phyloP scores from a whole-genome alignment of 2,329 filamentous ascomycete species.

The Paracoccidioides brasiliensis region DNA sequence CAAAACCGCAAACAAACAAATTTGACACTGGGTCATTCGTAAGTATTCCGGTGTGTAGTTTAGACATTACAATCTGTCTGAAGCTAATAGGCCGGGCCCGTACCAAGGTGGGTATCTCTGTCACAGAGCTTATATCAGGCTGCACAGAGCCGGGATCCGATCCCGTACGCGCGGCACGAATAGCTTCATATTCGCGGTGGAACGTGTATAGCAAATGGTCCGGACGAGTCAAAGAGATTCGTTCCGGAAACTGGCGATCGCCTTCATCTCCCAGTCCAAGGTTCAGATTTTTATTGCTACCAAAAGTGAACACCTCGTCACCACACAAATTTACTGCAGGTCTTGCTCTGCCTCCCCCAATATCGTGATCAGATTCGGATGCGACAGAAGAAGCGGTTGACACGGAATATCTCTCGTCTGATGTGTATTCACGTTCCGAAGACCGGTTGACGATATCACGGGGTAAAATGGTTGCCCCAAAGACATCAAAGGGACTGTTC shows the following conservation, averaged over 20 bases:
- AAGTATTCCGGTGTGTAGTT: slow-evolving; percentile 78
- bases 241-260: slow-evolving; percentile 85
- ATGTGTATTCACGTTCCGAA: slow-evolving; percentile 25
- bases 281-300: slow-evolving; percentile 89
- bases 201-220: slow-evolving; percentile 63
- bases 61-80: slow-evolving; percentile 75
- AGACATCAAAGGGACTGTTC: slow-evolving; percentile 87
- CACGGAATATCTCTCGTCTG: slow-evolving; percentile 31
- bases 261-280: slow-evolving; percentile 92
- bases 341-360: slow-evolving; percentile 15
- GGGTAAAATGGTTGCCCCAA: slow-evolving; percentile 71
- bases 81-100: slow-evolving; percentile 60
- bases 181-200: slow-evolving; percentile 49
- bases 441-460: slow-evolving; percentile 44
- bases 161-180: slow-evolving; percentile 22
- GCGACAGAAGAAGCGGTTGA: slow-evolving; percentile 33
- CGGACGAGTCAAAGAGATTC: slow-evolving; percentile 62
- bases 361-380: slow-evolving; percentile 32
- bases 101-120: slow-evolving; percentile 59
- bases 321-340: slow-evolving; percentile 40
- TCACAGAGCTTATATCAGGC: slow-evolving; percentile 23
- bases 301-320: slow-evolving; percentile 85
- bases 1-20: slow-evolving; percentile 83
- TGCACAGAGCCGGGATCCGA: slow-evolving; percentile 12
- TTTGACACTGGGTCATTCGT: slow-evolving; percentile 82